These are phyloP conservation scores for Aspergillus costaricaensis DNA, from an alignment of 2,329 filamentous ascomycete genomes.

Conservation along the genomic window DNA sequence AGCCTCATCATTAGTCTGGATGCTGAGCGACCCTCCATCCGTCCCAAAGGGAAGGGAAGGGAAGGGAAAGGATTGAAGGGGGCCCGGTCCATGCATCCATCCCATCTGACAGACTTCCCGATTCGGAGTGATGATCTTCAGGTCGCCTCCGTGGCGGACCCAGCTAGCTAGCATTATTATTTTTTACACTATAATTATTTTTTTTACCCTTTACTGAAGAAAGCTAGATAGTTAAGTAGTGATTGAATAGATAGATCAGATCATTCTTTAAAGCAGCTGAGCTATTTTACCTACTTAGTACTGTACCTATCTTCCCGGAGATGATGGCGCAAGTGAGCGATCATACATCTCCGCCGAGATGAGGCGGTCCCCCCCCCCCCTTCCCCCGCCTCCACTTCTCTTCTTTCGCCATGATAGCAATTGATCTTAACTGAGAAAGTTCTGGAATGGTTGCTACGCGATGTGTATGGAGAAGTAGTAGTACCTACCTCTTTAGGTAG, in stretches of 20 bases:
- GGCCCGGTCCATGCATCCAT: neutral
- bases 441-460: neutral
- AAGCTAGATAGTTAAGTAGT: neutral
- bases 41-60: too few species aligned
- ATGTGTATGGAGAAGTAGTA: too few species aligned
- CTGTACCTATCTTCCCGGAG: neutral
- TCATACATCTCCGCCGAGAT: neutral
- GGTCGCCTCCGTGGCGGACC: slow-evolving; percentile 4
- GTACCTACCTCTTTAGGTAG: neutral
- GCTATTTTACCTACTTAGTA: too few species aligned
- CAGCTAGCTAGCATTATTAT: neutral
- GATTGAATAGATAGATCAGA: neutral
- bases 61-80: too few species aligned
- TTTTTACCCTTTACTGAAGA: neutral
- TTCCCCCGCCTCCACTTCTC: neutral
- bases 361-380: neutral
- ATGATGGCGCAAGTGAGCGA: neutral
- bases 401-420: neutral
- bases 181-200: too few species aligned
- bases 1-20: slow-evolving; percentile 2
- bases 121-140: slow-evolving; percentile 2
- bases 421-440: neutral
- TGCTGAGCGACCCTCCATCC: neutral
- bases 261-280: neutral
- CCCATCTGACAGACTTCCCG: neutral